These are phyloP conservation scores for Huntiella savannae DNA, from an alignment of 2,329 filamentous ascomycete genomes.

Conservation along the genomic window DNA sequence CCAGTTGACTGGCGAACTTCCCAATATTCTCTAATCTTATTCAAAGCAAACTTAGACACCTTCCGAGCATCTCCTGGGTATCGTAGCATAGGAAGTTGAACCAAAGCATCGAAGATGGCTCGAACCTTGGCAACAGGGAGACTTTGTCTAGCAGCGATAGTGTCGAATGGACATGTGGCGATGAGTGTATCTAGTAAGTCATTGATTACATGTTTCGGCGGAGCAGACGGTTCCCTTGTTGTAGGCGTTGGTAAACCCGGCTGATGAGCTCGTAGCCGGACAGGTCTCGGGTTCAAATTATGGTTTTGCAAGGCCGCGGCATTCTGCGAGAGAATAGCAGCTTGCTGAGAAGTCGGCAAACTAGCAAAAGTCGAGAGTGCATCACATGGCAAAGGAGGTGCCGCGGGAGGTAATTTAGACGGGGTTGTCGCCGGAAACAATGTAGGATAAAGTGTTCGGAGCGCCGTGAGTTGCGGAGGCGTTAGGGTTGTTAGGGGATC, in stretches of 20 bases:
- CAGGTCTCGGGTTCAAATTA: neutral
- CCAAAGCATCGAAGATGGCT: conserved; percentile 28
- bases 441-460: neutral
- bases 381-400: neutral
- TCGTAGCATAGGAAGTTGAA: conserved; percentile 28
- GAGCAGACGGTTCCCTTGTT: neutral
- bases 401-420: neutral
- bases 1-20: conserved; percentile 22
- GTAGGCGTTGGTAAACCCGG: neutral
- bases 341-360: neutral
- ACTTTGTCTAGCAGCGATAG: conserved; percentile 26
- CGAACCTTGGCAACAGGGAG: conserved; percentile 24
- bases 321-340: neutral
- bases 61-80: conserved; percentile 24
- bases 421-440: neutral
- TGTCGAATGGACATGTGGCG: conserved; percentile 26
- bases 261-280: neutral
- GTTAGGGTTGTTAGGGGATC: neutral
- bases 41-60: conserved; percentile 23
- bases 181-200: conserved; percentile 31
- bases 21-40: conserved; percentile 24
- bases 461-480: neutral
- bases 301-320: neutral
- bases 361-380: neutral
- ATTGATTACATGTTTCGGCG: conserved; percentile 23